These are phyloP conservation scores for Sporothrix dimorphospora DNA, from an alignment of 2,329 filamentous ascomycete genomes.

Conservation along the genomic window DNA sequence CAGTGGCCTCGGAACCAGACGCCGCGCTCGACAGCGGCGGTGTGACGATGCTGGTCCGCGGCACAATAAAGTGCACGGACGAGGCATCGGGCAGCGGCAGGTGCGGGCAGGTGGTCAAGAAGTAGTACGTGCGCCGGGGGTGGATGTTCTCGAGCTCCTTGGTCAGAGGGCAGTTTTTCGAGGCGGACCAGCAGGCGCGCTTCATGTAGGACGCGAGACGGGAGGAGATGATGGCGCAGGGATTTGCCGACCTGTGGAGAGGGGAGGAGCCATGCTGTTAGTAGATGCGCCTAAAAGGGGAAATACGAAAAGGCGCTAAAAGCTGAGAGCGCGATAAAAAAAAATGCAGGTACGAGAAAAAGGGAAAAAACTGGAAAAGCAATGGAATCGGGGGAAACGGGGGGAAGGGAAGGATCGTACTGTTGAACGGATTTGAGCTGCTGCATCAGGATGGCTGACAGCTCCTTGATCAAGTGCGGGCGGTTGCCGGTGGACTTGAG, in stretches of 20 bases:
- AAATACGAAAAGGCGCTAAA: slow-evolving; percentile 22
- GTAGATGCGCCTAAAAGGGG: slow-evolving; percentile 36
- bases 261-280: slow-evolving; percentile 34
- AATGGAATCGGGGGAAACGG: neutral
- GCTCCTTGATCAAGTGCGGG: slow-evolving; percentile 92
- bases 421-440: slow-evolving; percentile 85
- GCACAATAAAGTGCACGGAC: slow-evolving; percentile 48
- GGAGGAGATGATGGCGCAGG: slow-evolving; percentile 92
- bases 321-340: slow-evolving; percentile 10
- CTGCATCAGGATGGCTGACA: slow-evolving; percentile 76
- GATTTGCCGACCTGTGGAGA: slow-evolving; percentile 80
- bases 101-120: slow-evolving; percentile 83
- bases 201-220: slow-evolving; percentile 88
- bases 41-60: slow-evolving; percentile 69
- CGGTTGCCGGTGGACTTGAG: slow-evolving; percentile 88
- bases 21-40: slow-evolving; percentile 75
- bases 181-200: slow-evolving; percentile 76
- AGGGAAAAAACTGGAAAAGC: slow-evolving; percentile 28
- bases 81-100: slow-evolving; percentile 74
- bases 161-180: slow-evolving; percentile 81
- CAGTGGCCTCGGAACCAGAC: slow-evolving; percentile 74
- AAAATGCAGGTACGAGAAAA: neutral
- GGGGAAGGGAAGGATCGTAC: slow-evolving; percentile 57
- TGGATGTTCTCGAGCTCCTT: slow-evolving; percentile 93
- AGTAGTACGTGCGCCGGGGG: slow-evolving; percentile 94